A percentile compares a stretch with the other conserved stretches of the same genome.
Evolutionary conservation across 1,284 basidiomycete species (phyloP).

Genomic region (Cutaneotrichosporon curvatum): DNA sequence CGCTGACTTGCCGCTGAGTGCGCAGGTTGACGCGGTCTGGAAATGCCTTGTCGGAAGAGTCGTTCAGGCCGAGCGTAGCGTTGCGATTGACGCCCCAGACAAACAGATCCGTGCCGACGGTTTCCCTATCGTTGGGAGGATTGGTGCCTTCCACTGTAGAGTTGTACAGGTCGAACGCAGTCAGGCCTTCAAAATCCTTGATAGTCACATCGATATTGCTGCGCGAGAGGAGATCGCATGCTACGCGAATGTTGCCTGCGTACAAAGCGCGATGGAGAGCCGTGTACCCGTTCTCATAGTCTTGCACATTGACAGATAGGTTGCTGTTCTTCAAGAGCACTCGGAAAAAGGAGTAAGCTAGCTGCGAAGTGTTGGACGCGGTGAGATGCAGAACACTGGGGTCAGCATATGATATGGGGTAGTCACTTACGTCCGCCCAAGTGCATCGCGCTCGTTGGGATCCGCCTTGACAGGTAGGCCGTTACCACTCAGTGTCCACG

Average conservation of each 20-base stretch:
- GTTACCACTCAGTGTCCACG: slow-evolving; percentile 56
- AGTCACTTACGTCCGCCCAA: slow-evolving; percentile 37
- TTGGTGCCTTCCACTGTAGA: slow-evolving; percentile 69
- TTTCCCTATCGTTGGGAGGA: slow-evolving; percentile 41
- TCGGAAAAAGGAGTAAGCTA: slow-evolving; percentile 69
- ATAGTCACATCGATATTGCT: slow-evolving; percentile 65
- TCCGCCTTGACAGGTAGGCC: slow-evolving; percentile 42
- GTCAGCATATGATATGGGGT: background rate
- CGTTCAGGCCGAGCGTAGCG: slow-evolving; percentile 73
- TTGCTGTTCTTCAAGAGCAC: slow-evolving; percentile 69
- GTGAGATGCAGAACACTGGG: slow-evolving; percentile 74
- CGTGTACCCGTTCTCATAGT: slow-evolving; percentile 84
- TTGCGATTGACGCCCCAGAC: slow-evolving; percentile 91
- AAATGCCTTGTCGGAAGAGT: slow-evolving; percentile 67
- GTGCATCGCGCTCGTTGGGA: slow-evolving; percentile 43
- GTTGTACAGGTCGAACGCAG: slow-evolving; percentile 90
- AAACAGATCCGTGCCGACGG: slow-evolving; percentile 57
- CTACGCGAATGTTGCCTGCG: slow-evolving; percentile 71
- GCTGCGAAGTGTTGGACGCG: slow-evolving; percentile 57
- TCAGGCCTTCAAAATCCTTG: slow-evolving; percentile 86
- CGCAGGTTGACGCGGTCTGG: slow-evolving; percentile 66
- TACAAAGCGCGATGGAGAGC: slow-evolving; percentile 88
- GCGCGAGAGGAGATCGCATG: slow-evolving; percentile 67
- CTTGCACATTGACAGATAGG: slow-evolving; percentile 72
- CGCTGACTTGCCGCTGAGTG: slow-evolving; percentile 48